A percentile compares a stretch with the other conserved stretches of the same genome.
Conservation (phyloP, 2,329 filamentous ascomycete species). For the Parastagonospora nodorum region DNA sequence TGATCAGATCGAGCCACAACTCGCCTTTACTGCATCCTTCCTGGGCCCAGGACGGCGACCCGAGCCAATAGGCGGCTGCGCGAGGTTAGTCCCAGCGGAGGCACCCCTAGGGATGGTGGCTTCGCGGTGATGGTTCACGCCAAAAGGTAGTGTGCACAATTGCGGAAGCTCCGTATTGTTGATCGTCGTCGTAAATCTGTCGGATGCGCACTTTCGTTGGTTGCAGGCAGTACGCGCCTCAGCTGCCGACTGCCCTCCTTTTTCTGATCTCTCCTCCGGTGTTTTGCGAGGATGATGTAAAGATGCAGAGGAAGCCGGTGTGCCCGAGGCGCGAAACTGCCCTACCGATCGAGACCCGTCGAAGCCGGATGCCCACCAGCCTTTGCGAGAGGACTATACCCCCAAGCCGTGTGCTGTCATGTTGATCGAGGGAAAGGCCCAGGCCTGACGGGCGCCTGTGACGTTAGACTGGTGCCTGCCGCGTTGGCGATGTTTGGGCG, state of each 20-base stretch:
- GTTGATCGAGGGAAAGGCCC: neutral
- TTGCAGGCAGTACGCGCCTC: constrained; percentile 10
- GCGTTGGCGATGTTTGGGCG: constrained; percentile 2
- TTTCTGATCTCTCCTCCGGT: constrained; percentile 1
- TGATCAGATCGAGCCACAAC: constrained; percentile 39
- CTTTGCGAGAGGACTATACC: neutral
- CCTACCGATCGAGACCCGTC: constrained; percentile 2
- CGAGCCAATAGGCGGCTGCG: constrained; percentile 26
- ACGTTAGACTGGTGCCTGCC: constrained; percentile 1
- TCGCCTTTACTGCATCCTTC: constrained; percentile 26
- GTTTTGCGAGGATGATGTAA: constrained; percentile 13
- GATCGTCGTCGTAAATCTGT: constrained; percentile 6
- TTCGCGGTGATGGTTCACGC: constrained; percentile 20
- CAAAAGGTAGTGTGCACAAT: constrained; percentile 4
- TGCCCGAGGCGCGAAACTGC: constrained; percentile 13
- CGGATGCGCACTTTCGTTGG: constrained; percentile 12
- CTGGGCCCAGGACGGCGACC: constrained; percentile 10
- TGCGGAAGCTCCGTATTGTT: constrained; percentile 10
- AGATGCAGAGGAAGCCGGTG: constrained; percentile 18
- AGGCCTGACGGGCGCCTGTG: constrained; percentile 27
- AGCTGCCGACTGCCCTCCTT: constrained; percentile 29
- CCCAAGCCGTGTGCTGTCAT: neutral
- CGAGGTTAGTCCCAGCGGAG: constrained; percentile 11
- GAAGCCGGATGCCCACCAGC: neutral
- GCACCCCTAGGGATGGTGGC: constrained; percentile 21